A percentile compares a stretch with the other conserved stretches of the same genome.
phyloP scores from a whole-genome alignment of 2,329 filamentous ascomycete genomes.

The Epichloe hybrida region DNA sequence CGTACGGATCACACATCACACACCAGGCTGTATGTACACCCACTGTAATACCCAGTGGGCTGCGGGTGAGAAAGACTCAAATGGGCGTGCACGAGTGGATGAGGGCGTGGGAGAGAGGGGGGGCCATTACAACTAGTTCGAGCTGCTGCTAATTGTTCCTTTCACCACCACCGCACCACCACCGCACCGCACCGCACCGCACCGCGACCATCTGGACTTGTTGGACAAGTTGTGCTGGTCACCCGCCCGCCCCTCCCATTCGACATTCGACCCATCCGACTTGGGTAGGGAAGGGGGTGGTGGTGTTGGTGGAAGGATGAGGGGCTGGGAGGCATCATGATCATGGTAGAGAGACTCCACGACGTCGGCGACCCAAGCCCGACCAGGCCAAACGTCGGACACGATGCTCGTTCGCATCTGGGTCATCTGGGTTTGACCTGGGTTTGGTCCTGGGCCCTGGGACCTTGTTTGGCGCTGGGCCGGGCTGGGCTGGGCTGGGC shows the following conservation, averaged over 20 bases:
- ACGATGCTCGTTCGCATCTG: conserved; percentile 1
- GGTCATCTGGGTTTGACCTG: conserved; percentile 1
- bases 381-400: conserved; percentile 1
- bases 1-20: not conserved
- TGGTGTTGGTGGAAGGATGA: not conserved
- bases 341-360: not conserved
- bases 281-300: not conserved
- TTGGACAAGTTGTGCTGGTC: too few relatives aligned
- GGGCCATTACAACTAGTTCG: not conserved
- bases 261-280: not conserved
- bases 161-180: not conserved
- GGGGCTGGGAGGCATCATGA: not conserved
- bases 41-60: not conserved
- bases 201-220: too few relatives aligned
- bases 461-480: not conserved
- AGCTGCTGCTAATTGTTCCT: too few relatives aligned
- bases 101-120: not conserved
- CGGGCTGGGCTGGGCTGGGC: not conserved
- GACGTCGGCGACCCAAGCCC: conserved; percentile 1
- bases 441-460: not conserved
- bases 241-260: not conserved
- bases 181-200: not conserved
- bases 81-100: conserved; percentile 1
- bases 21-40: not conserved
- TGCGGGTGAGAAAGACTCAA: not conserved